Percentiles rank a stretch among this genome's conserved stretches.
Evolutionary conservation across 139 green algal species (phyloP).

Genomic region (Medakamo hakoo): DNA sequence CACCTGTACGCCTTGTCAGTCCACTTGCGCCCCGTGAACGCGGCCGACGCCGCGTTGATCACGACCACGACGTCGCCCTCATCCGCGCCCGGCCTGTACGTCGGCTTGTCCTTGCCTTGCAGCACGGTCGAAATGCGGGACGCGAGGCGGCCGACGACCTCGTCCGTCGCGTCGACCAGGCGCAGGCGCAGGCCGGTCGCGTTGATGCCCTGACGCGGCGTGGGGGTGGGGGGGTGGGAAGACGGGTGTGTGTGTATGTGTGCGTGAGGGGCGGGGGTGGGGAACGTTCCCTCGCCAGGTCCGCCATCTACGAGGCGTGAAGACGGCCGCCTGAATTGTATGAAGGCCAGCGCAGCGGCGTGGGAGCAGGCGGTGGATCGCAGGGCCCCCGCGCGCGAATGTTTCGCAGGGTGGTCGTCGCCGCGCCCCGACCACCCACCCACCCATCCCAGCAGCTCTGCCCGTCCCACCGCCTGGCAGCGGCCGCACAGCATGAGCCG

Average conservation of each 20-base stretch:
- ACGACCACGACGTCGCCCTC: slow-evolving; percentile 72
- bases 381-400: too few relatives aligned
- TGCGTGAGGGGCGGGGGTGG: background rate
- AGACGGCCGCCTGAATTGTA: too few relatives aligned
- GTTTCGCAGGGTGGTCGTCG: too few relatives aligned
- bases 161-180: slow-evolving; percentile 60
- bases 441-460: too few relatives aligned
- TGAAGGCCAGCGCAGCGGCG: too few relatives aligned
- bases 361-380: too few relatives aligned
- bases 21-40: slow-evolving; percentile 75
- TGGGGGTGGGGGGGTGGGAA: slow-evolving; percentile 5
- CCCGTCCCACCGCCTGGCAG: too few relatives aligned
- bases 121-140: slow-evolving; percentile 43
- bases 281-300: too few relatives aligned
- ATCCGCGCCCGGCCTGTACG: slow-evolving; percentile 45
- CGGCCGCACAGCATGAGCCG: too few relatives aligned
- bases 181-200: slow-evolving; percentile 45
- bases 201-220: slow-evolving; percentile 26
- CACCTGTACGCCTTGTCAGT: slow-evolving; percentile 74
- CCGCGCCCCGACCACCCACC: too few relatives aligned
- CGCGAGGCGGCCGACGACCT: slow-evolving; percentile 72
- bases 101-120: slow-evolving; percentile 85
- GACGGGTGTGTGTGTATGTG: too few relatives aligned
- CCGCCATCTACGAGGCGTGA: too few relatives aligned
- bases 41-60: slow-evolving; percentile 58